Evolutionary conservation across 2,329 filamentous ascomycete genomes (phyloP).

Genomic region (Pyrenophora teres): DNA sequence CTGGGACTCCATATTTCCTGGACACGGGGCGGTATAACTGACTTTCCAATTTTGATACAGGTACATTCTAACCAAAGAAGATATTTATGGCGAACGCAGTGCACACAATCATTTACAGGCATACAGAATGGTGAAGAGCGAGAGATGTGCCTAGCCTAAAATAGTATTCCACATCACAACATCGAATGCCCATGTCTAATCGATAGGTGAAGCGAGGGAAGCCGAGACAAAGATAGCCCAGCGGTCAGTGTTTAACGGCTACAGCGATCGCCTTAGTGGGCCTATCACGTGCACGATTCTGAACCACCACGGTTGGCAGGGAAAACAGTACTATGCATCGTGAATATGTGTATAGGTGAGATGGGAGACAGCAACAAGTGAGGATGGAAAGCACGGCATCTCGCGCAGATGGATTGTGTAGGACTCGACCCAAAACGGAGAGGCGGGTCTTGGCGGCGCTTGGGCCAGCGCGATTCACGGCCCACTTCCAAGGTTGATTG

Average conservation of each 20-base stretch:
- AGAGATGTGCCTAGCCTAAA: neutral
- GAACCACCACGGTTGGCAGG: neutral
- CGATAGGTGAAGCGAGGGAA: slow-evolving; percentile 9
- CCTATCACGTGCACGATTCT: neutral
- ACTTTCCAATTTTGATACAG: too few relatives aligned
- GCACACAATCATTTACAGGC: too few relatives aligned
- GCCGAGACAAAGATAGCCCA: slow-evolving; percentile 12
- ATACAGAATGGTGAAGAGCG: too few relatives aligned
- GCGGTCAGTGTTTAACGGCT: slow-evolving; percentile 17
- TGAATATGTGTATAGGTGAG: neutral
- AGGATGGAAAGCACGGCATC: neutral
- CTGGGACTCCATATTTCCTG: too few relatives aligned
- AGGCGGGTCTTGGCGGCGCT: slow-evolving; percentile 18
- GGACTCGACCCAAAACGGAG: slow-evolving; percentile 6
- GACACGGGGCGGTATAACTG: too few relatives aligned
- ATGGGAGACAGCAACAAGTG: neutral
- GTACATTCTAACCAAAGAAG: too few relatives aligned
- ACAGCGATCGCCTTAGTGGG: slow-evolving; percentile 7
- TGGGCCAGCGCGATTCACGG: slow-evolving; percentile 19
- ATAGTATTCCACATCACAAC: neutral
- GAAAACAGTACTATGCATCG: neutral
- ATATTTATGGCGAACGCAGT: too few relatives aligned
- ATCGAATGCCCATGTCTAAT: neutral
- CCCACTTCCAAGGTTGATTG: slow-evolving; percentile 18
- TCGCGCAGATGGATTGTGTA: neutral